Conservation (phyloP, 768 basidiomycete species). For the Gyrodon lividus region DNA sequence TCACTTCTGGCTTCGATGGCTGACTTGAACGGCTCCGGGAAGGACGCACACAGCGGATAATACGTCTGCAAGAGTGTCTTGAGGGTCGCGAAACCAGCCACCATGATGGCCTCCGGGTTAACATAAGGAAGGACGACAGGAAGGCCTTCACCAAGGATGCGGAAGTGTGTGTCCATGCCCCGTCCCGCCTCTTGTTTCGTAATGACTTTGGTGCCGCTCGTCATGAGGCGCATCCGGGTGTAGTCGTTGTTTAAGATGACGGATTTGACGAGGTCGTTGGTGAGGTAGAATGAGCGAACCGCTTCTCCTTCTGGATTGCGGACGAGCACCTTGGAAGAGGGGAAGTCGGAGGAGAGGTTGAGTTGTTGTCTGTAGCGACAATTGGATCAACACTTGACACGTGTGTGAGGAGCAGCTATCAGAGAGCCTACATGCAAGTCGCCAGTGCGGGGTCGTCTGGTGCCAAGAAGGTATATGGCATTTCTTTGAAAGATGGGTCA, state of each 20-base stretch:
- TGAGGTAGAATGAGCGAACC: conserved; percentile 82
- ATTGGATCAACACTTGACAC: not conserved
- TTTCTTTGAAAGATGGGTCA: conserved; percentile 71
- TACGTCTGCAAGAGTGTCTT: conserved; percentile 70
- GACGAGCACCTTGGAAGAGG: conserved; percentile 74
- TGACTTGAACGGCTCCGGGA: conserved; percentile 58
- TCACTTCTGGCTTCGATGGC: conserved; percentile 54
- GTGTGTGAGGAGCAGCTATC: not conserved
- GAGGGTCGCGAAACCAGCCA: conserved; percentile 54
- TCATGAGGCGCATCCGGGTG: conserved; percentile 78
- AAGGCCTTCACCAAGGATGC: conserved; percentile 83
- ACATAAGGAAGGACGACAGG: conserved; percentile 82
- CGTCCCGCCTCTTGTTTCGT: conserved; percentile 81
- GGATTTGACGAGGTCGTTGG: conserved; percentile 80
- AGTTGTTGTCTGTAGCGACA: conserved; percentile 58
- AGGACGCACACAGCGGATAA: conserved; percentile 72
- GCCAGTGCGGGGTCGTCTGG: conserved; percentile 67
- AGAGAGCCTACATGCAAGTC: conserved; percentile 64
- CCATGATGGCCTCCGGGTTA: conserved; percentile 59
- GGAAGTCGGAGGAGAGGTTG: conserved; percentile 68
- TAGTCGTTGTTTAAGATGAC: conserved; percentile 82
- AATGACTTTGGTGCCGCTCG: conserved; percentile 93
- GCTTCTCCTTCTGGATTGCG: conserved; percentile 76
- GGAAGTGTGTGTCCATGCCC: conserved; percentile 58
- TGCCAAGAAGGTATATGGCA: conserved; percentile 82